These are phyloP conservation scores for Cytospora mali DNA, from an alignment of 2,329 filamentous ascomycete genomes.

Conservation along the genomic window DNA sequence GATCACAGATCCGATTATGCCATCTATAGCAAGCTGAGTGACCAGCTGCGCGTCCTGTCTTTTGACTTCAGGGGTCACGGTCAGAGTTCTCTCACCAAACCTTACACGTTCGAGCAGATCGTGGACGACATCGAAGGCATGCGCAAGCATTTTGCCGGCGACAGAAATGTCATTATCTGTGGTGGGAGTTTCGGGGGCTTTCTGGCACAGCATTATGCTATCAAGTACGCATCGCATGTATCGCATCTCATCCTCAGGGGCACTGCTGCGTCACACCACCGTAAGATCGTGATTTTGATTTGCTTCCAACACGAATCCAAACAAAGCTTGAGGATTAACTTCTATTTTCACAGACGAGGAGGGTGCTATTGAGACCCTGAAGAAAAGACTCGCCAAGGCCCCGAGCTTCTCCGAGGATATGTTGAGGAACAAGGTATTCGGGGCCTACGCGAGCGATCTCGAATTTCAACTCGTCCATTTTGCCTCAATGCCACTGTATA, in stretches of 20 bases:
- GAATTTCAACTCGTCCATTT: conserved; percentile 44
- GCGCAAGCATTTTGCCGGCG: conserved; percentile 35
- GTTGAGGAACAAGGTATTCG: conserved; percentile 43
- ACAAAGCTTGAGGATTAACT: not conserved
- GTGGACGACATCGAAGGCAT: conserved; percentile 42
- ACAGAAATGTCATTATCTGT: conserved; percentile 37
- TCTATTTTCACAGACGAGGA: conserved; percentile 36
- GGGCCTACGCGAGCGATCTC: conserved; percentile 40
- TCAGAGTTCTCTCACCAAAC: conserved; percentile 38
- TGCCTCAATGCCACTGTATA: conserved; percentile 42
- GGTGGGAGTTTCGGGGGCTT: conserved; percentile 46
- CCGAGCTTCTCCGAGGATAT: conserved; percentile 42
- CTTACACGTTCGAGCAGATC: conserved; percentile 42
- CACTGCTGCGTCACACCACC: conserved; percentile 42
- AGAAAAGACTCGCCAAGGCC: conserved; percentile 37
- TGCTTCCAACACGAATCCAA: too few relatives aligned
- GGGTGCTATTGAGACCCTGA: conserved; percentile 38
- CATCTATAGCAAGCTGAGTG: conserved; percentile 36
- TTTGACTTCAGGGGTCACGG: conserved; percentile 44
- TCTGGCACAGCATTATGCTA: conserved; percentile 43
- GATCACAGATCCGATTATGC: conserved; percentile 40
- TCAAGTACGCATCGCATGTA: conserved; percentile 39
- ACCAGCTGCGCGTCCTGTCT: conserved; percentile 38
- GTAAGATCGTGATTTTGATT: too few relatives aligned
- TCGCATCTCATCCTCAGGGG: conserved; percentile 41